Evolutionary conservation across 352 stramenopile genomes (phyloP), one percentile per base, ranked within the genome.

Genomic region (Thraustochytrium striatum): DNA sequence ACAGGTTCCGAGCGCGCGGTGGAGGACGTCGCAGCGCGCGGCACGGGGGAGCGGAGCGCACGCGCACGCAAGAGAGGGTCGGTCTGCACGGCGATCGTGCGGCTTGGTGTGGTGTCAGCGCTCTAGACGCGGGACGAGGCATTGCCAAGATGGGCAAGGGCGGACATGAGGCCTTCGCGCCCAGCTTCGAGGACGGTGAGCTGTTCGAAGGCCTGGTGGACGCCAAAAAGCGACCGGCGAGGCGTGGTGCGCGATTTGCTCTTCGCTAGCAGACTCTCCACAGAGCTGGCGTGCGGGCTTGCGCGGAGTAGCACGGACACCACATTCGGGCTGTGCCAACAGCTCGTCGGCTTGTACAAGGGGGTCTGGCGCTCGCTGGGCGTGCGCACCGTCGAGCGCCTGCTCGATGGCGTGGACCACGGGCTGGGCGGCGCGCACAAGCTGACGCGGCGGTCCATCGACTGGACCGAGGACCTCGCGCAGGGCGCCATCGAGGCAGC

Each of bases 151-250:
- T n/a, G n/a, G n/a, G n/a, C n/a, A n/a, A n/a, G n/a, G n/a, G n/a
- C n/a, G n/a, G n/a, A n/a, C n/a, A n/a, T n/a, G n/a, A n/a, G n/a
- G n/a, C n/a, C n/a, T n/a, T n/a, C n/a, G n/a, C n/a, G n/a, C n/a
- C n/a, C n/a, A n/a, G n/a, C n/a, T n/a, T 70, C 3, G 9, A 52
- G 21, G 59, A 70, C 21, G 32, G 13, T 9, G 65, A 75, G 13
- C 65, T 75, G 5, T 75, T 75, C 39, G 65, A 72, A 11, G 65
- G 65, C 32, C 36, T 75, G 3, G 21, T 3, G 8, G 65, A 75
- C 41, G 65, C 8, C 44, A 43, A 1, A 25, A 19, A 3, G 65
- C n/a, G 11, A 50, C 65, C 3, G 9, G 33, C 32, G 36, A 11
- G 65, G 65, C 3, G 32, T 75, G 11, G 16, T 75, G 50, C 44